Conservation (phyloP, 1,139 yeast species). For the Hemisphaericaspora xylanilytica region DNA sequence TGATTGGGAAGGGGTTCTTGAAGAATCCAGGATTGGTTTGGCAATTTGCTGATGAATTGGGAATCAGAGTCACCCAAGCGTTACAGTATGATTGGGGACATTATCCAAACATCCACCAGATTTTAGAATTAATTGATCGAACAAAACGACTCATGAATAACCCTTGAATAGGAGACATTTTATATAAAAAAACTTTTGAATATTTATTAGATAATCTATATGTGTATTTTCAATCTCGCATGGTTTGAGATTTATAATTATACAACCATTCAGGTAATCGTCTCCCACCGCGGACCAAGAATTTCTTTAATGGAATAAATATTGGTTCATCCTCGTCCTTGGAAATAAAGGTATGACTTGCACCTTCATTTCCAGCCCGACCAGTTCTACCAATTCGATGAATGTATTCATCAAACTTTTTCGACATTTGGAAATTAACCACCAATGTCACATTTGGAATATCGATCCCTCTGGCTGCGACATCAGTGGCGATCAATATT, state of each 20-base stretch:
- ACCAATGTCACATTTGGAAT: constrained; percentile 83
- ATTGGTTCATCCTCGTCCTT: constrained; percentile 56
- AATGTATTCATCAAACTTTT: constrained; percentile 74
- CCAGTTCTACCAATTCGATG: constrained; percentile 98
- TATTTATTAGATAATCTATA: too few relatives aligned
- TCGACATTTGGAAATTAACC: constrained; percentile 81
- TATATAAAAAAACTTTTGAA: too few relatives aligned
- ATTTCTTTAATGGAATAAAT: constrained; percentile 50
- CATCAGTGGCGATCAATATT: constrained; percentile 86
- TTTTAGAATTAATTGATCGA: constrained; percentile 9
- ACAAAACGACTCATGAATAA: constrained; percentile 3
- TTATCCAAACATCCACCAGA: constrained; percentile 10
- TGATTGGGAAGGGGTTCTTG: constrained; percentile 45
- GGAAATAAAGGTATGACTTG: constrained; percentile 63
- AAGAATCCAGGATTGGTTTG: constrained; percentile 47
- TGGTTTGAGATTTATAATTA: constrained; percentile 24
- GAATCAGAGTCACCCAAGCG: constrained; percentile 32
- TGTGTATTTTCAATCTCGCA: constrained; percentile 10
- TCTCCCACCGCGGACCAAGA: constrained; percentile 49
- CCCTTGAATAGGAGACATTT: too few relatives aligned
- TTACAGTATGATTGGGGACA: constrained; percentile 11
- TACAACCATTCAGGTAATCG: constrained; percentile 53
- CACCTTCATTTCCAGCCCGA: constrained; percentile 82
- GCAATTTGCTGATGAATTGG: constrained; percentile 48
- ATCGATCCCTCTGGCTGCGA: constrained; percentile 96